Base-by-base conservation (phyloP, 148 eudicot species). In the Cornus florida region DNA sequence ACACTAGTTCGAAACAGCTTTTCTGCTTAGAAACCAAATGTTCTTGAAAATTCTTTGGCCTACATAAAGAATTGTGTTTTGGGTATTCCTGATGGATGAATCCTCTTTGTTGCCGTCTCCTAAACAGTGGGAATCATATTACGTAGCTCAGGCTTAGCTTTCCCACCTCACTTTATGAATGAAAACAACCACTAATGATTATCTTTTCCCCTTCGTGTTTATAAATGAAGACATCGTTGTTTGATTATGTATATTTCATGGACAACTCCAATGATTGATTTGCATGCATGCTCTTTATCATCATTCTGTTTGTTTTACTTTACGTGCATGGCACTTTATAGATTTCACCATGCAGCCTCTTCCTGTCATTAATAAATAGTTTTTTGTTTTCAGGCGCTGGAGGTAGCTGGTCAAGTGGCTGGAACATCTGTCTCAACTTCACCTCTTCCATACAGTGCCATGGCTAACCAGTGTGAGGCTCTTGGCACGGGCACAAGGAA, bases 391-490 rank as follows among this genome's bases (percentile, higher is more conserved):
- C 85, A 96, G 99, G 99, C 98, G 39, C 97, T 92, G 6, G 95
- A 93, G 84, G 98, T 90, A 72, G 98, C 99, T 68, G 97, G 97
- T 83, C 99, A 96, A 84, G 98, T 96, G 65, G 97, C 92, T 75
- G 99, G 95, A 80, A 77, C 95, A 70, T 86, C 95, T 12, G 85
- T 93, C 75, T 93, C 97, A 32, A 88, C 94, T 70, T 88, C 95
- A 28, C 98, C 98, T 19, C 94, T 96, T 24, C 92, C 98, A 2
- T 96, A 92, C 83, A 88, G 95, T 43, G 74, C 91, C 73, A 90
- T 96, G 91, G 89, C 98, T 77, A 87, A 91, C 72, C 93, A 96
- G 70, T 96, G 99, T 83, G 97, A 96, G 85, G 86, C 98, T 70
- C 90, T 96, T 31, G 98, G 94, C 57, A 82, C 88, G 0, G 91